Evolutionary conservation across 371 early-diverging fungal genomes (phyloP).

Genomic region (Mortierella sp.): DNA sequence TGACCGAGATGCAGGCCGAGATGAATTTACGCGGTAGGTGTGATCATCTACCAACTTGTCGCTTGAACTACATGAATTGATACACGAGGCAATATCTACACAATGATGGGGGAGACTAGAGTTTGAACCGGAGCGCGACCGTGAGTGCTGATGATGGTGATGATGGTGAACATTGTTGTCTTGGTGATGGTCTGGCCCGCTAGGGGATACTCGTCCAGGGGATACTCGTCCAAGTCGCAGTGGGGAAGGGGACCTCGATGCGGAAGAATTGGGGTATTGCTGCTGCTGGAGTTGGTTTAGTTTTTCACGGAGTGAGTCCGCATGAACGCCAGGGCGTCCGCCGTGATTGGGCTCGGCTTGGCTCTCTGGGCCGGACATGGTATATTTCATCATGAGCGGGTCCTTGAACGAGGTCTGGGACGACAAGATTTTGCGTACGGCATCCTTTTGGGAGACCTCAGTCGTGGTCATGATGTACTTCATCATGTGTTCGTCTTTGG

Average conservation of each 20-base stretch:
- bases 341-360: background rate
- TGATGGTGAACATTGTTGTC: too few relatives aligned
- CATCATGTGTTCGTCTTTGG: conserved; percentile 18
- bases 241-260: background rate
- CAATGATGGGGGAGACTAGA: background rate
- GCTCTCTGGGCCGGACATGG: conserved; percentile 1
- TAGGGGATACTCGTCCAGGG: background rate
- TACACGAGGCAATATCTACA: background rate
- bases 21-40: background rate
- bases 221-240: background rate
- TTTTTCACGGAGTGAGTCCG: conserved; percentile 3
- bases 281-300: background rate
- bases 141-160: conserved; percentile 1
- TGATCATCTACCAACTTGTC: too few relatives aligned
- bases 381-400: conserved; percentile 14
- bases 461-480: background rate
- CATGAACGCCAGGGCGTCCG: background rate
- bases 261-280: background rate
- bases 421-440: background rate
- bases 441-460: background rate
- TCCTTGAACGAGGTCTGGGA: background rate
- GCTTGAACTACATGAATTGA: background rate
- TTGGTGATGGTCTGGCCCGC: background rate
- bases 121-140: background rate
- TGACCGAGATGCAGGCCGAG: background rate